phyloP scores from a whole-genome alignment of 768 basidiomycete genomes.

The Suillus sp. region DNA sequence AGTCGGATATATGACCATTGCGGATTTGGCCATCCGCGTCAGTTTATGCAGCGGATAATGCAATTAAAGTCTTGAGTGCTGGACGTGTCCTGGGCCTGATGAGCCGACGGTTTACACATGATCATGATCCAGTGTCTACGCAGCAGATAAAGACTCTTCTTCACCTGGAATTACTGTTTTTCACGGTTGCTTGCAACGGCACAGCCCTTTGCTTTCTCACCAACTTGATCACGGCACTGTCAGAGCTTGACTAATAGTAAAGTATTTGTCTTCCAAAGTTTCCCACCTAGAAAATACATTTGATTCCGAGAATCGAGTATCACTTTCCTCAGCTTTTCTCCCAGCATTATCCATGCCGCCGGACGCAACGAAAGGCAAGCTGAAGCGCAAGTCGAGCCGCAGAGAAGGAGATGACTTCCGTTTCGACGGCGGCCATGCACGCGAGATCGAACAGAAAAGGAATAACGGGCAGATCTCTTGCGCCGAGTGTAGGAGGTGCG shows the following conservation, averaged over 20 bases:
- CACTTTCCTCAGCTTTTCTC: conserved; percentile 12
- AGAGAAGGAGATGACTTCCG: conserved; percentile 53
- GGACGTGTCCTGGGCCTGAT: background rate
- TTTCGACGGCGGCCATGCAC: conserved; percentile 54
- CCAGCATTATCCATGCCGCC: conserved; percentile 48
- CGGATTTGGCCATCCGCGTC: too few species aligned
- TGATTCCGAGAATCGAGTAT: conserved; percentile 12
- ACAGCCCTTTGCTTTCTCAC: conserved; percentile 18
- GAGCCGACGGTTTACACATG: too few species aligned
- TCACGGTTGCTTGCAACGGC: conserved; percentile 1
- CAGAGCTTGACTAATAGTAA: background rate
- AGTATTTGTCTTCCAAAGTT: conserved; percentile 11
- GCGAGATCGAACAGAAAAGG: conserved; percentile 75
- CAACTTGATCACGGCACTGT: conserved; percentile 5
- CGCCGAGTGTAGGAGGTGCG: conserved; percentile 80
- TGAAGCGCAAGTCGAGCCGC: conserved; percentile 50
- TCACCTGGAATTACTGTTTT: conserved; percentile 4
- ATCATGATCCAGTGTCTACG: background rate
- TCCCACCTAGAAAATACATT: conserved; percentile 22
- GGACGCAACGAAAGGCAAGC: conserved; percentile 52
- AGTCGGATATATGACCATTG: background rate
- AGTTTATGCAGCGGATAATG: background rate
- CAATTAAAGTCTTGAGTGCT: background rate
- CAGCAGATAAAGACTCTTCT: background rate
- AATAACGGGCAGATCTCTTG: conserved; percentile 77